Percentiles rank a stretch among this genome's conserved stretches.
phyloP scores from a whole-genome alignment of 2,329 filamentous ascomycete genomes.

The Huntiella savannae region DNA sequence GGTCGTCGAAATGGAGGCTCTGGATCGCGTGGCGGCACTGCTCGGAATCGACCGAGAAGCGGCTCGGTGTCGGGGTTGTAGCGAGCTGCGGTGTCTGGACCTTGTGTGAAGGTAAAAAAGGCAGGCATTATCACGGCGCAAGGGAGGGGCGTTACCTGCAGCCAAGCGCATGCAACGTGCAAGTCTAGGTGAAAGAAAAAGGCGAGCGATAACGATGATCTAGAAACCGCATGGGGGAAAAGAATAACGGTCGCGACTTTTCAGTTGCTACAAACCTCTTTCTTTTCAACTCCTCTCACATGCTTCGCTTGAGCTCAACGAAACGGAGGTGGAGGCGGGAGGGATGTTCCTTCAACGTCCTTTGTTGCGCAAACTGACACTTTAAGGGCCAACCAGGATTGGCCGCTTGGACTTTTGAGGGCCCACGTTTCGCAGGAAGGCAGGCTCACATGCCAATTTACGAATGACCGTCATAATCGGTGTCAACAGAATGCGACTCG shows the following conservation, averaged over 20 bases:
- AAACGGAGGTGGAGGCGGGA: constrained; percentile 1
- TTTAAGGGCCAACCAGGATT: too few relatives aligned
- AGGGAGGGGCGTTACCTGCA: too few relatives aligned
- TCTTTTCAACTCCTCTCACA: too few relatives aligned
- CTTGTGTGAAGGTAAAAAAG: constrained; percentile 50
- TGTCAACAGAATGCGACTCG: too few relatives aligned
- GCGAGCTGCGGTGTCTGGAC: constrained; percentile 36
- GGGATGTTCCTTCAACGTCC: not conserved
- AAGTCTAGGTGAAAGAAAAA: not conserved
- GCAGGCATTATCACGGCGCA: constrained; percentile 30
- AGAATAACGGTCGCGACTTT: too few relatives aligned
- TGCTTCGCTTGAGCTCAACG: not conserved
- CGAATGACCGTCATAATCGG: too few relatives aligned
- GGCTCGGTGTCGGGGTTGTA: constrained; percentile 36
- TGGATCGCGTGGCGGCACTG: constrained; percentile 28
- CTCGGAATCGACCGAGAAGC: constrained; percentile 45
- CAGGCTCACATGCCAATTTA: too few relatives aligned
- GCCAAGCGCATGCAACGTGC: not conserved
- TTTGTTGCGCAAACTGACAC: too few relatives aligned
- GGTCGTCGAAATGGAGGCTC: constrained; percentile 8
- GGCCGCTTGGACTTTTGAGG: too few relatives aligned
- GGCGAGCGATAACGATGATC: not conserved
- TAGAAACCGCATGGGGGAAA: too few relatives aligned
- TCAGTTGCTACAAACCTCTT: too few relatives aligned
- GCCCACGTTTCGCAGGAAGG: too few relatives aligned